Percentiles rank a stretch among this genome's conserved stretches.
Conservation (phyloP, 2,329 filamentous ascomycete genomes). For the Iodosphaeria phyllophila region DNA sequence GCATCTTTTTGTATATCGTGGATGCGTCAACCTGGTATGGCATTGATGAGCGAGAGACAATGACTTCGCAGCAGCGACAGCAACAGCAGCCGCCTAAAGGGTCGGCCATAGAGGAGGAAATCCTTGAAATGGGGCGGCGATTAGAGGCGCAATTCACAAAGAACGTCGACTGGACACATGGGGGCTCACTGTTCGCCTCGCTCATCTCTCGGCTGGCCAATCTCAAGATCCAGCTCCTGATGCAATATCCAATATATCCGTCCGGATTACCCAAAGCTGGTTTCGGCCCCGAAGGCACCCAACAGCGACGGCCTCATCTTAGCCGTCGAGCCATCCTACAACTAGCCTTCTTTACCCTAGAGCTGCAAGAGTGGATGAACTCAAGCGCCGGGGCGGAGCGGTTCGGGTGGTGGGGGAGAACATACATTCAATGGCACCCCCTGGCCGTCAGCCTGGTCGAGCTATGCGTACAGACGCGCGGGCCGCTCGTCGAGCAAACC, state of each 20-base stretch:
- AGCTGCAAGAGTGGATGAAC: constrained; percentile 16
- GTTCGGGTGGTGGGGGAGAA: constrained; percentile 28
- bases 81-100: too few species aligned
- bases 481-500: constrained; percentile 25
- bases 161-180: constrained; percentile 14
- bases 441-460: constrained; percentile 32
- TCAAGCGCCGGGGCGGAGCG: constrained; percentile 16
- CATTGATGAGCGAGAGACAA: constrained; percentile 2
- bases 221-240: constrained; percentile 25
- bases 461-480: constrained; percentile 26
- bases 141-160: constrained; percentile 21
- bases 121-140: constrained; percentile 18
- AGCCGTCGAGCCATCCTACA: constrained; percentile 23
- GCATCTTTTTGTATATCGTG: constrained; percentile 20
- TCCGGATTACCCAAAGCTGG: constrained; percentile 1
- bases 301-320: constrained; percentile 7
- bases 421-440: constrained; percentile 35
- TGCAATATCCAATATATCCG: constrained; percentile 24
- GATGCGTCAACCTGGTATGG: constrained; percentile 15
- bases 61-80: constrained; percentile 6
- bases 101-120: constrained; percentile 21
- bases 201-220: constrained; percentile 22
- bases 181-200: constrained; percentile 18
- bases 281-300: constrained; percentile 1
- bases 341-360: constrained; percentile 26